Evolutionary conservation across 2,329 filamentous ascomycete genomes (phyloP).

Genomic region (Pseudophaeomoniella oleicola): DNA sequence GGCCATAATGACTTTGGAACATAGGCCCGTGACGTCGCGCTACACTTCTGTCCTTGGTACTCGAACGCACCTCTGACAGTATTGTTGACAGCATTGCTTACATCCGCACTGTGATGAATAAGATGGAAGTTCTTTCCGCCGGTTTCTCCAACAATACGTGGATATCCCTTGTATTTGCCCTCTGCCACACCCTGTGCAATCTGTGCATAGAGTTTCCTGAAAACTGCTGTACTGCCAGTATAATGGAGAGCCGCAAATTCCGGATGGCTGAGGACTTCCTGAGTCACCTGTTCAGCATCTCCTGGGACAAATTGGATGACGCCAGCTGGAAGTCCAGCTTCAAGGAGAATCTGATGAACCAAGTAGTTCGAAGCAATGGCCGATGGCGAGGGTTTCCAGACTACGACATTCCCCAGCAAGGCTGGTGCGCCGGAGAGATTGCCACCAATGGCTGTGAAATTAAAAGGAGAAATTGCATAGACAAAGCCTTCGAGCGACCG

Average conservation of each 20-base stretch:
- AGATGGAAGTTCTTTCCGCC: conserved; percentile 81
- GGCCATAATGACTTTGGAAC: conserved; percentile 58
- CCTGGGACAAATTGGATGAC: conserved; percentile 84
- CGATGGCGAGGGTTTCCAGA: conserved; percentile 79
- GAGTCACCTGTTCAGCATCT: conserved; percentile 64
- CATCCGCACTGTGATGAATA: conserved; percentile 55
- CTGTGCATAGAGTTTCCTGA: conserved; percentile 70
- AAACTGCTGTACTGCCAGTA: conserved; percentile 74
- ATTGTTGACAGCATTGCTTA: conserved; percentile 59
- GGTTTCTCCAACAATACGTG: conserved; percentile 69
- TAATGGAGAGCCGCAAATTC: conserved; percentile 75
- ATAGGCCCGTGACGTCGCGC: conserved; percentile 60
- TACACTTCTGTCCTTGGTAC: conserved; percentile 75
- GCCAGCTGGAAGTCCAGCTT: conserved; percentile 68
- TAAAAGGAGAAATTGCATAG: conserved; percentile 79
- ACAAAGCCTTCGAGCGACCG: conserved; percentile 79
- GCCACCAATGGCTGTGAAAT: conserved; percentile 84
- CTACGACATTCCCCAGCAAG: conserved; percentile 73
- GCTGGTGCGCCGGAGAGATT: conserved; percentile 69
- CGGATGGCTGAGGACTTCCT: conserved; percentile 54
- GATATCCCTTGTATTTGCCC: conserved; percentile 63
- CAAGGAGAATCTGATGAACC: conserved; percentile 72
- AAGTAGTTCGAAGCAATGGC: conserved; percentile 75
- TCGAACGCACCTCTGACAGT: conserved; percentile 70
- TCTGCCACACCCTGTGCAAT: conserved; percentile 67